A percentile compares a stretch with the other conserved stretches of the same genome.
Evolutionary conservation across 306 rosid genomes (phyloP).

Genomic region (Dicorynia guianensis): DNA sequence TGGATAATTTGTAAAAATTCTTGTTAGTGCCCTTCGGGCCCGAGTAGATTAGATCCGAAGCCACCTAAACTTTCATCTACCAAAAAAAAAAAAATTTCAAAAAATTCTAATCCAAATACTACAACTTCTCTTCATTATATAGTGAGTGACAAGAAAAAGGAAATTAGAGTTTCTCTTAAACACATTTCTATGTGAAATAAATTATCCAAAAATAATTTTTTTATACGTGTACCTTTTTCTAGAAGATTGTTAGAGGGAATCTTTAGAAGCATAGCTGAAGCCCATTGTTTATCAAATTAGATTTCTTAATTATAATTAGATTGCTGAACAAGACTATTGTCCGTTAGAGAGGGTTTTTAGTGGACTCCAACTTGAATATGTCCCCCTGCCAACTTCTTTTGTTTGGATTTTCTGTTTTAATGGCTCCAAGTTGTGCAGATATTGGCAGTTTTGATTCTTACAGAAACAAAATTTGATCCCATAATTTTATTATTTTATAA

Average conservation of each 20-base stretch:
- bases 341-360: conserved; percentile 44
- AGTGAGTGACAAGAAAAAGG: conserved; percentile 5
- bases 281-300: conserved; percentile 38
- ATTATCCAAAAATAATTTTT: conserved; percentile 27
- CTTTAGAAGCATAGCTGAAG: conserved; percentile 26
- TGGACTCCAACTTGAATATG: conserved; percentile 60
- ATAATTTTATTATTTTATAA: too few relatives aligned
- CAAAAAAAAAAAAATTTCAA: too few relatives aligned
- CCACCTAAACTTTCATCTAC: too few relatives aligned
- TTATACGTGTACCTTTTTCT: conserved; percentile 4
- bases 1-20: too few relatives aligned
- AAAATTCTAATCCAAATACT: too few relatives aligned
- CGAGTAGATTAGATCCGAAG: too few relatives aligned
- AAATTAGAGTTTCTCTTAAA: conserved; percentile 4
- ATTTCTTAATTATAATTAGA: conserved; percentile 40
- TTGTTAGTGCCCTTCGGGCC: too few relatives aligned
- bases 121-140: conserved; percentile 41
- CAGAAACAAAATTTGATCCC: too few relatives aligned
- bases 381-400: conserved; percentile 52
- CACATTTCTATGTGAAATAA: conserved; percentile 41
- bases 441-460: conserved; percentile 59
- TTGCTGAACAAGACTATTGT: conserved; percentile 41
- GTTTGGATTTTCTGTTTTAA: conserved; percentile 41
- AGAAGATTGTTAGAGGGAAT: conserved; percentile 39
- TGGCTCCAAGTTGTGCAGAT: conserved; percentile 50